phyloP scores from a whole-genome alignment of 768 basidiomycete species.

The Mycena sanguinolenta region DNA sequence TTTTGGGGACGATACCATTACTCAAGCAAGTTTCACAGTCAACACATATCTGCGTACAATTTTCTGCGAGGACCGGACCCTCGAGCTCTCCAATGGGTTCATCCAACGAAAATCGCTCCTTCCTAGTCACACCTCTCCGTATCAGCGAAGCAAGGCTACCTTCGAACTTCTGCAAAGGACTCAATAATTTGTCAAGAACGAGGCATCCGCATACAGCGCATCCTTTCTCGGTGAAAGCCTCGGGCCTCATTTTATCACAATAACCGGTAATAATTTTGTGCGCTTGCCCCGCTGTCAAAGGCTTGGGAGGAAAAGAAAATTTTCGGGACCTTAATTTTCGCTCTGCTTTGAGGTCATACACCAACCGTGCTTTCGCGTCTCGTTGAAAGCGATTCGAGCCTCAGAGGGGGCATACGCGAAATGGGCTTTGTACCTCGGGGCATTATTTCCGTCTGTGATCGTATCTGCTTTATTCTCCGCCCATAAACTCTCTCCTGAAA shows the following conservation, averaged over 20 bases:
- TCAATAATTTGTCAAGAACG: too few relatives aligned
- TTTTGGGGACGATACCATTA: too few relatives aligned
- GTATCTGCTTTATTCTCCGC: neutral
- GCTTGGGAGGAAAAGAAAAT: neutral
- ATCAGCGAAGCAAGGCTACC: too few relatives aligned
- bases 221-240: too few relatives aligned
- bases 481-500: neutral
- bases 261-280: neutral
- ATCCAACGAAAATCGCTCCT: neutral
- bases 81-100: neutral
- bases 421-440: neutral
- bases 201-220: too few relatives aligned
- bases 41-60: neutral
- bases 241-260: neutral
- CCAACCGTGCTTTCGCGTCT: neutral
- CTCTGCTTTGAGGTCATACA: neutral
- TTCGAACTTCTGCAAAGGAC: too few relatives aligned
- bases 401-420: neutral
- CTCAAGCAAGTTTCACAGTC: neutral
- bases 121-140: neutral
- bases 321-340: neutral
- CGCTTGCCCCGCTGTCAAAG: neutral
- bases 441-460: neutral
- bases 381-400: too few relatives aligned
- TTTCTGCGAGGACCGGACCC: neutral